phyloP scores from a whole-genome alignment of 2,329 filamentous ascomycete genomes.

The Chaetoscypha palmicola region DNA sequence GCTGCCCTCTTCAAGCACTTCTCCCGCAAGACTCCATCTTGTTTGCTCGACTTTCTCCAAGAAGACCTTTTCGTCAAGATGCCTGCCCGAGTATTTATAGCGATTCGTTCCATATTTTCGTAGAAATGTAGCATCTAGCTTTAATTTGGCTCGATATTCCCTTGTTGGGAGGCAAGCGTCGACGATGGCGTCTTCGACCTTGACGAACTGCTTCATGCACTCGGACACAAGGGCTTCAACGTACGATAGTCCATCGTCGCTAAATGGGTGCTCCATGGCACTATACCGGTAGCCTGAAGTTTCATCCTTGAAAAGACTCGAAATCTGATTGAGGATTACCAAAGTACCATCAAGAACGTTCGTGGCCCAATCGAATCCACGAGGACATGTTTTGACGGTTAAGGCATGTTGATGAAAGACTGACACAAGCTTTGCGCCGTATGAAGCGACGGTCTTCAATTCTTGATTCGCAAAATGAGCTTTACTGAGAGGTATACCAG shows the following conservation, averaged over 20 bases:
- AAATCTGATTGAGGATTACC: slow-evolving; percentile 18
- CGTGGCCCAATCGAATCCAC: slow-evolving; percentile 14
- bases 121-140: slow-evolving; percentile 7
- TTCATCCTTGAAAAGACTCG: slow-evolving; percentile 12
- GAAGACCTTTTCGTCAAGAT: slow-evolving; percentile 16
- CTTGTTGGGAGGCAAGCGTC: slow-evolving; percentile 11
- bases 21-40: slow-evolving; percentile 9
- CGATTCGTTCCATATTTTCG: background rate
- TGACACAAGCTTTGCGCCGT: slow-evolving; percentile 15
- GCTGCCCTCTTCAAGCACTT: slow-evolving; percentile 5
- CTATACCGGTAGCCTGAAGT: background rate
- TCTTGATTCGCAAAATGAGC: slow-evolving; percentile 2
- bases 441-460: slow-evolving; percentile 11
- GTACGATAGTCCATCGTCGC: slow-evolving; percentile 17
- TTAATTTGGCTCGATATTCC: slow-evolving; percentile 15
- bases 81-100: slow-evolving; percentile 4
- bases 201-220: slow-evolving; percentile 15
- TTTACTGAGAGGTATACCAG: background rate
- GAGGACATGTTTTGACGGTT: slow-evolving; percentile 1
- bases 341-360: slow-evolving; percentile 18
- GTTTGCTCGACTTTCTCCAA: slow-evolving; percentile 16
- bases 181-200: slow-evolving; percentile 10
- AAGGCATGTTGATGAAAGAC: slow-evolving; percentile 19
- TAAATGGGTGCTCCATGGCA: slow-evolving; percentile 16
- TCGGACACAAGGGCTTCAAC: slow-evolving; percentile 18